Conservation (phyloP, 768 basidiomycete species). For the Cytidiella melzeri region DNA sequence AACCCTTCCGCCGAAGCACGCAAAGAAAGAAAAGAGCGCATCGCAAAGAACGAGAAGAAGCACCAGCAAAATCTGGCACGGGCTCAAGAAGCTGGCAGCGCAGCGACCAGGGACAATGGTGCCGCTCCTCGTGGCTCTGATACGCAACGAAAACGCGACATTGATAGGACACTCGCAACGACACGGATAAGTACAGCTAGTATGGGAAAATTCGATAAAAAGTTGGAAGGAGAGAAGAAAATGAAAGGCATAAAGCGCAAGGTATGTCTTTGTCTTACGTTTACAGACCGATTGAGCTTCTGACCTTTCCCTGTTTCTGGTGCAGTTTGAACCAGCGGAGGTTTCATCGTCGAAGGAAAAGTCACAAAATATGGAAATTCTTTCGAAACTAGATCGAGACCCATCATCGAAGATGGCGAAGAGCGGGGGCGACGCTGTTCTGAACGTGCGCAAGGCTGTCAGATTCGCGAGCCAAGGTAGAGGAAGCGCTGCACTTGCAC, state of each 20-base stretch:
- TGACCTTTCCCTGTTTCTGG: slow-evolving; percentile 3
- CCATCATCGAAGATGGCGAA: slow-evolving; percentile 58
- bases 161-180: slow-evolving; percentile 71
- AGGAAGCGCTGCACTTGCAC: slow-evolving; percentile 54
- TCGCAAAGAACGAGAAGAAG: slow-evolving; percentile 82
- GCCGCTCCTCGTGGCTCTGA: slow-evolving; percentile 6
- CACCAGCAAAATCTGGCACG: slow-evolving; percentile 65
- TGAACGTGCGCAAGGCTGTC: slow-evolving; percentile 90
- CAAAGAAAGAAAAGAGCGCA: slow-evolving; percentile 71
- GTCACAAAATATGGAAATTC: slow-evolving; percentile 63
- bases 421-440: slow-evolving; percentile 39
- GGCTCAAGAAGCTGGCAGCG: slow-evolving; percentile 36
- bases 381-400: slow-evolving; percentile 66
- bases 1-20: slow-evolving; percentile 76
- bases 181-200: slow-evolving; percentile 86
- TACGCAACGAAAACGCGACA: slow-evolving; percentile 56
- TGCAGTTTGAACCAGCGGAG: slow-evolving; percentile 83
- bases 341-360: slow-evolving; percentile 60
- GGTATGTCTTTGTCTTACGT: slow-evolving; percentile 36
- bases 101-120: slow-evolving; percentile 10
- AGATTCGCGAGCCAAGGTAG: slow-evolving; percentile 64
- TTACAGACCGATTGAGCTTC: background rate
- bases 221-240: slow-evolving; percentile 89
- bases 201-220: slow-evolving; percentile 91
- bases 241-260: slow-evolving; percentile 86